phyloP scores from a whole-genome alignment of 495 filamentous ascomycete species.

The Trypethelium eluteriae region DNA sequence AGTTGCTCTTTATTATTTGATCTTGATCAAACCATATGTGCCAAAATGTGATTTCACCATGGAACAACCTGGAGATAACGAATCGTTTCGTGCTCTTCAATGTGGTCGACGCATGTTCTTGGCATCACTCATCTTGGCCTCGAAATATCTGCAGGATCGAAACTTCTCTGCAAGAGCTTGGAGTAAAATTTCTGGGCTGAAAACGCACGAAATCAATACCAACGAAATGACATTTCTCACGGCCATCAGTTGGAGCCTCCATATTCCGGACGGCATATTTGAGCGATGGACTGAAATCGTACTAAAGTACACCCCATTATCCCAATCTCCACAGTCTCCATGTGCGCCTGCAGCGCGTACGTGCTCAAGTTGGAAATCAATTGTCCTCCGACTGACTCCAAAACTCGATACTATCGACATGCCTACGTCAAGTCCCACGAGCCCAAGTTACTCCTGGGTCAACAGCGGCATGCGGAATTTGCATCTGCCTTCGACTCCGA shows the following conservation, averaged over 20 bases:
- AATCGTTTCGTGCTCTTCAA: slow-evolving; percentile 72
- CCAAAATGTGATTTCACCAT: slow-evolving; percentile 76
- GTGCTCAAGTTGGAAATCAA: slow-evolving; percentile 54
- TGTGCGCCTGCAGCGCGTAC: not conserved
- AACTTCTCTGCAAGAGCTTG: slow-evolving; percentile 96
- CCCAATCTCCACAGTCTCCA: slow-evolving; percentile 45
- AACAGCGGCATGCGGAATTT: slow-evolving; percentile 11
- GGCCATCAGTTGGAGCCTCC: slow-evolving; percentile 88
- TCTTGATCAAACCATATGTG: slow-evolving; percentile 86
- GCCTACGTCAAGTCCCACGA: slow-evolving; percentile 20
- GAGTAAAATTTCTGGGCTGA: slow-evolving; percentile 95
- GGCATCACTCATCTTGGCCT: slow-evolving; percentile 82
- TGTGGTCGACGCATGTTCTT: slow-evolving; percentile 98
- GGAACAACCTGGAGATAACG: slow-evolving; percentile 72
- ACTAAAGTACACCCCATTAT: slow-evolving; percentile 64
- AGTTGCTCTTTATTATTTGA: slow-evolving; percentile 91
- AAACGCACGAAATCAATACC: slow-evolving; percentile 84
- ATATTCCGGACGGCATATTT: slow-evolving; percentile 81
- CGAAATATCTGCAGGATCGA: slow-evolving; percentile 95
- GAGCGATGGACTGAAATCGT: slow-evolving; percentile 91
- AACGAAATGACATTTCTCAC: slow-evolving; percentile 91
- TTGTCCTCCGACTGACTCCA: slow-evolving; percentile 71
- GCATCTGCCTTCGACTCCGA: slow-evolving; percentile 17
- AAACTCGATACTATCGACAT: slow-evolving; percentile 55
- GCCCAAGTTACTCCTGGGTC: slow-evolving; percentile 14